Evolutionary conservation across 1,139 yeast species (phyloP), one percentile per base, ranked within the genome.

Genomic region (Hansenula sp.): DNA sequence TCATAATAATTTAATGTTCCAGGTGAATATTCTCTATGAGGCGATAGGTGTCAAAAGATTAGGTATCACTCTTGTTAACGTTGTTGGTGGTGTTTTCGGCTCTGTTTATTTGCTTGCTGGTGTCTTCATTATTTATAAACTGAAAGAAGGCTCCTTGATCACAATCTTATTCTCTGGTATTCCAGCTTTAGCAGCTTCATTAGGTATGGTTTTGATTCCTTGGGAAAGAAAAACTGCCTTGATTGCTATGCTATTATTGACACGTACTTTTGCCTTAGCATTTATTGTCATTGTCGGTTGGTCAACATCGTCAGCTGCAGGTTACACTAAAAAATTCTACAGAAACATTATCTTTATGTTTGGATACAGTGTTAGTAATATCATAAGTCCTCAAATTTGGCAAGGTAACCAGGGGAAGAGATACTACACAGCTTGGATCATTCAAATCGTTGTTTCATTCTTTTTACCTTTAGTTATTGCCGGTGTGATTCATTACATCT

Each of bases 381-480:
- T 76, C 43, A 61, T 72, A 41, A 83, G 84, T 2, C 81, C 84
- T 2, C 82, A 76, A 52, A 74, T 81, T 1, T 79, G 79, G 56
- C 57, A 66, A 40, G 61, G 66, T 0, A 51, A 47, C 5, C 76
- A 79, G 56, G 76, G 78, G 1, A 84, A 84, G 9, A 48, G 52
- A 13, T 79, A 78, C 53, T 19, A 58, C 41, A 70, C 71, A 3
- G 77, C 79, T 1, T 73, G 79, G 78, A 65, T 69, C 35, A 73
- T 72, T 24, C 76, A 71, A 51, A 71, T 74, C 40, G 74, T 72
- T 7, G 52, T 71, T 17, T 65, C 74, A 19, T 74, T 68, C 53
- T 59, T 62, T 19, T 41, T 59, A 12, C 71, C 76, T 1, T 74
- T 77, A 4, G 46, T 59, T 40, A 54, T 67, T 13, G 62, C 69